phyloP scores from a whole-genome alignment of 257 asterid species.

The Thymus quinquecostatus region DNA sequence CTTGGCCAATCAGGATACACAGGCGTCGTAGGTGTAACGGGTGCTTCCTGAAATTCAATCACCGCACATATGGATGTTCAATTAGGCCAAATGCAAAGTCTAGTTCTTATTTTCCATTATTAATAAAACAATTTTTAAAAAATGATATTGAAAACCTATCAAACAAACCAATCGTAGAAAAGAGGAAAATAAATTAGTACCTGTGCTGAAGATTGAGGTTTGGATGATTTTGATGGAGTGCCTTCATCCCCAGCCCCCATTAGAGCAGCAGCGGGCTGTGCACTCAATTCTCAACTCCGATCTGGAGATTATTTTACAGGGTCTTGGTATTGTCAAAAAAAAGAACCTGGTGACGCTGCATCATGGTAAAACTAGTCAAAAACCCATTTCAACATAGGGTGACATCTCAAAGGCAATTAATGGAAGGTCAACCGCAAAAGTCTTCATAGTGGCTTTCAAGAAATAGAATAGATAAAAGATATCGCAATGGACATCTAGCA shows the following conservation, averaged over 20 bases:
- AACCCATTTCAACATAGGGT: not conserved
- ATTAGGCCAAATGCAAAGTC: conserved; percentile 12
- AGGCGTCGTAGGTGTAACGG: conserved; percentile 58
- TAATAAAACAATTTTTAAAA: no score
- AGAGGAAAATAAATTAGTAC: conserved; percentile 36
- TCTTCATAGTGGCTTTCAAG: conserved; percentile 12
- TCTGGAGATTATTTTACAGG: conserved; percentile 18
- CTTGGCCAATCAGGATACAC: conserved; percentile 89
- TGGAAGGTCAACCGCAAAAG: conserved; percentile 3
- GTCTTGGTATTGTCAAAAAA: conserved; percentile 28
- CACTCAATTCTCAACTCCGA: conserved; percentile 31
- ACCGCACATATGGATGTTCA: conserved; percentile 21
- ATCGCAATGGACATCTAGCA: conserved; percentile 10
- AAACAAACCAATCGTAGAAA: not conserved
- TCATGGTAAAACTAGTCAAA: conserved; percentile 15
- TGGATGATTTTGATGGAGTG: conserved; percentile 70
- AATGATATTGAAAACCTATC: not conserved
- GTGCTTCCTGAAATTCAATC: conserved; percentile 65
- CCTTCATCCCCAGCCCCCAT: conserved; percentile 87
- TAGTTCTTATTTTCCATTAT: conserved; percentile 18
- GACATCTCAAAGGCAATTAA: conserved; percentile 14
- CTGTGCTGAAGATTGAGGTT: conserved; percentile 61
- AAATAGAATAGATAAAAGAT: conserved; percentile 17
- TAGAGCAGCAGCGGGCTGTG: conserved; percentile 36
- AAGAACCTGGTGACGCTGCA: conserved; percentile 33